These are phyloP conservation scores for Panicum virgatum DNA, from an alignment of 202 grass and related monocot species.

Conservation along the genomic window DNA sequence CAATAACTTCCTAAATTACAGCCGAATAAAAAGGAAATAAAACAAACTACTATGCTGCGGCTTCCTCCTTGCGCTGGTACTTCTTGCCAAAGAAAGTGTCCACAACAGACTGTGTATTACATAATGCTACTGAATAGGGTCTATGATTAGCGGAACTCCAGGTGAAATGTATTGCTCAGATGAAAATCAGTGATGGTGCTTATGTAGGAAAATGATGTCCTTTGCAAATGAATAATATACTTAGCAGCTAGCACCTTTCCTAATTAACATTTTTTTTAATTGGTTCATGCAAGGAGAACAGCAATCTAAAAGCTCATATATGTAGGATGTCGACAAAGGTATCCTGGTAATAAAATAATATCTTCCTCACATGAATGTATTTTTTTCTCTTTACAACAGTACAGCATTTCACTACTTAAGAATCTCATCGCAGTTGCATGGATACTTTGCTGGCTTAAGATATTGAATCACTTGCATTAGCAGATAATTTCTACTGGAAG, in stretches of 20 bases:
- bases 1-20: too few relatives aligned
- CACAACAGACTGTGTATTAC: slow-evolving; percentile 8
- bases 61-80: too few relatives aligned
- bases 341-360: slow-evolving; percentile 14
- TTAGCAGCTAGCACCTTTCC: slow-evolving; percentile 19
- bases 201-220: not conserved
- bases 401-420: slow-evolving; percentile 14
- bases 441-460: slow-evolving; percentile 9
- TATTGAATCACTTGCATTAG: not conserved
- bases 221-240: slow-evolving; percentile 10
- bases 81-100: too few relatives aligned
- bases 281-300: slow-evolving; percentile 21
- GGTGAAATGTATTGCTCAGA: slow-evolving; percentile 9
- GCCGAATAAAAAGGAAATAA: too few relatives aligned
- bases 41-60: too few relatives aligned
- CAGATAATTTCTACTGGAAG: not conserved
- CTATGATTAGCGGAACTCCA: slow-evolving; percentile 21
- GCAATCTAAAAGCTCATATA: not conserved
- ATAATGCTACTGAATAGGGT: slow-evolving; percentile 14
- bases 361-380: not conserved
- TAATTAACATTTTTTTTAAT: not conserved
- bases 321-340: not conserved
- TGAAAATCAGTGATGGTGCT: not conserved
- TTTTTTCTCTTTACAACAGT: not conserved
- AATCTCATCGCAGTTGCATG: slow-evolving; percentile 16